A percentile compares a stretch with the other conserved stretches of the same genome.
Conservation (phyloP, 495 filamentous ascomycete genomes). For the Lepraria neglecta region DNA sequence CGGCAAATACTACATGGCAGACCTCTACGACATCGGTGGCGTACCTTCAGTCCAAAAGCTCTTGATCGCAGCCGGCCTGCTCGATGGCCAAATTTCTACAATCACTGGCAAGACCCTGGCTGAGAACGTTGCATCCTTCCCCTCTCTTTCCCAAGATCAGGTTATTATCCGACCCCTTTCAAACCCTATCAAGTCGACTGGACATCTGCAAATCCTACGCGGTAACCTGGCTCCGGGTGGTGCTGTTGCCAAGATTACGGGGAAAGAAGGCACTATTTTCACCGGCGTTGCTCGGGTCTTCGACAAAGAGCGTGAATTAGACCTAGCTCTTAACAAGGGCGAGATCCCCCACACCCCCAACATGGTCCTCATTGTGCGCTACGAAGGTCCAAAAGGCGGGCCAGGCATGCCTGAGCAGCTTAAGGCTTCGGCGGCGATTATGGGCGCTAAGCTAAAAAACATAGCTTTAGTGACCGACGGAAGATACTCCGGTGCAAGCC, state of each 20-base stretch:
- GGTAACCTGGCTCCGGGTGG: conserved; percentile 91
- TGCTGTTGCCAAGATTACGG: conserved; percentile 95
- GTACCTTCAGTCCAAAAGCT: conserved; percentile 89
- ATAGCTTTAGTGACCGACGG: conserved; percentile 93
- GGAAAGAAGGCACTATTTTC: conserved; percentile 84
- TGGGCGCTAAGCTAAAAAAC: conserved; percentile 85
- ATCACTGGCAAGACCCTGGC: conserved; percentile 87
- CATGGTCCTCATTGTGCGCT: conserved; percentile 87
- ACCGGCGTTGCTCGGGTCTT: conserved; percentile 82
- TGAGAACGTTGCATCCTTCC: conserved; percentile 78
- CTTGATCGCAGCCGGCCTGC: conserved; percentile 70
- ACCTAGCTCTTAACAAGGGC: conserved; percentile 65
- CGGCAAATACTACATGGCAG: conserved; percentile 87
- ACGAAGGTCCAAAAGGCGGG: conserved; percentile 91
- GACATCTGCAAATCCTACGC: conserved; percentile 82
- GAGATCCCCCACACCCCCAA: conserved; percentile 71
- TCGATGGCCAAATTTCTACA: conserved; percentile 81
- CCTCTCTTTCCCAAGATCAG: conserved; percentile 72
- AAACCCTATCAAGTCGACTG: conserved; percentile 81
- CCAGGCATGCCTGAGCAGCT: conserved; percentile 99
- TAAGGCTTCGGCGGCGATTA: conserved; percentile 79
- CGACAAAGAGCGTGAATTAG: conserved; percentile 76
- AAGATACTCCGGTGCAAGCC: conserved; percentile 80
- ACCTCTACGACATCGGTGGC: conserved; percentile 90
- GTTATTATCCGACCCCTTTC: conserved; percentile 74